Percentiles rank a stretch among this genome's conserved stretches.
phyloP scores from a whole-genome alignment of 768 basidiomycete species.

The Lanmaoa pseudosensibilis region DNA sequence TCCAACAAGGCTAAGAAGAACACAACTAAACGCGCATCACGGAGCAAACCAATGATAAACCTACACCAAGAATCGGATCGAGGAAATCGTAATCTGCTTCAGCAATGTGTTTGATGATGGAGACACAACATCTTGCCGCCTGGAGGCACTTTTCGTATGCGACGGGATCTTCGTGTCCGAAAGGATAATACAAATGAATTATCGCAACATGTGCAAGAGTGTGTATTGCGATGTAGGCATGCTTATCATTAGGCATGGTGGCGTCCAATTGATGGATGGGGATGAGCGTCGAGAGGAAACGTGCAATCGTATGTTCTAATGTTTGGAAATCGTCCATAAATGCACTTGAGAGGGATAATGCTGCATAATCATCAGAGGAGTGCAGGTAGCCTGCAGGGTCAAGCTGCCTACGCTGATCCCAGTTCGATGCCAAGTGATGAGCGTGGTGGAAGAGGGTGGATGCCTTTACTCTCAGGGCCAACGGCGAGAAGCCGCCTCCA shows the following conservation, averaged over 20 bases:
- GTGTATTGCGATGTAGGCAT: conserved; percentile 58
- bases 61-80: conserved; percentile 77
- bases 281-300: conserved; percentile 62
- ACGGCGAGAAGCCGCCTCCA: conserved; percentile 56
- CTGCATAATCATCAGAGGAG: conserved; percentile 32
- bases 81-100: conserved; percentile 68
- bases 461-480: conserved; percentile 70
- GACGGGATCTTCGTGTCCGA: conserved; percentile 56
- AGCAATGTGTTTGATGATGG: conserved; percentile 59
- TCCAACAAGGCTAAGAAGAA: conserved; percentile 64
- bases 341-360: conserved; percentile 44
- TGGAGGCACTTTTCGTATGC: conserved; percentile 67
- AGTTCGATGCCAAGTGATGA: conserved; percentile 56
- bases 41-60: conserved; percentile 25
- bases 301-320: conserved; percentile 62
- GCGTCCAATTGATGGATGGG: conserved; percentile 65
- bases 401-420: conserved; percentile 55
- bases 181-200: conserved; percentile 62
- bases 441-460: conserved; percentile 75
- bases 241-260: conserved; percentile 56
- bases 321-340: conserved; percentile 59
- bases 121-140: conserved; percentile 59
- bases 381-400: conserved; percentile 13
- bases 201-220: conserved; percentile 66
- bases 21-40: conserved; percentile 7